Evolutionary conservation across 306 rosid genomes (phyloP), one percentile per base, ranked within the genome.

Genomic region (Begonia fuchsioides): DNA sequence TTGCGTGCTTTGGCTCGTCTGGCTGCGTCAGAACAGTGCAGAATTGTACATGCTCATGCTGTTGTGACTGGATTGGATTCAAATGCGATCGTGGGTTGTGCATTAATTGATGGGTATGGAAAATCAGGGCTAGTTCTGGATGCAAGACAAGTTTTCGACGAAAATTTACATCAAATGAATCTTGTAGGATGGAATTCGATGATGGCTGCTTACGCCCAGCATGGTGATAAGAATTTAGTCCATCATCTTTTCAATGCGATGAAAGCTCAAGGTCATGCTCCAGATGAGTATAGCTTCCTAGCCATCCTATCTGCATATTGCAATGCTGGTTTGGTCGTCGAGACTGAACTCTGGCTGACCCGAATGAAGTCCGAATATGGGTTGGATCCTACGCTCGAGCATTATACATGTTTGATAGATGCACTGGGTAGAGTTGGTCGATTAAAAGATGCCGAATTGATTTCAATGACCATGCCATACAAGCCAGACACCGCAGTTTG

Each of bases 371-470:
- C 32, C 15, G 77, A 62, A 49, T 78, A 74, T 50, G 76, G 70
- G 16, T 56, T 88, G 63, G 78, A 81, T 43, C 96, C 96, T 0
- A 60, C 59, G 16, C 54, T 88, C 7, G 90, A 80, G 73, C 96
- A 88, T 70, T 84, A 72, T 66, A 90, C 97, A 0, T 90, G 97
- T 71, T 68, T 90, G 69, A 72, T 82, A 55, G 92, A 82, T 55
- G 92, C 82, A 57, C 53, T 75, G 64, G 86, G 86, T 3, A 82
- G 94, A 46, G 75, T 63, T 19, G 94, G 97, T 39, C 65, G 65
- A 17, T 66, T 81, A 49, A 76, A 77, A 39, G 65, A 63, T 32
- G 95, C 97, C 0, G 93, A 84, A 68, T 74, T 54, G 60, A 48
- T 70, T 52, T 95, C 76, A 3, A 59, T 59, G 72, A 64, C 77